phyloP scores from a whole-genome alignment of 495 filamentous ascomycete genomes.

The Pseudoneurospora amorphoporcata region DNA sequence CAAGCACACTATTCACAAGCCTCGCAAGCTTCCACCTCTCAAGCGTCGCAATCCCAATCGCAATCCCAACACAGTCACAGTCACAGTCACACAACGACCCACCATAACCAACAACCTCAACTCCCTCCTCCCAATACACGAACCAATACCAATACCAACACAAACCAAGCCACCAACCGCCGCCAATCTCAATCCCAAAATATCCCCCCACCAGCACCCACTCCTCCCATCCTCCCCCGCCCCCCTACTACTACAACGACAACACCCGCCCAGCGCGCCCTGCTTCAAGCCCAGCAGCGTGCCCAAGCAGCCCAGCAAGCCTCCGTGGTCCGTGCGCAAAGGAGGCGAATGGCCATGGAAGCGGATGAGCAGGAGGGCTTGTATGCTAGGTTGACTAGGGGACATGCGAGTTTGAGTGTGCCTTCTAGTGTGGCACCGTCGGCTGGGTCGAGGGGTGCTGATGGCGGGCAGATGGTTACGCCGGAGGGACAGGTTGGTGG shows the following conservation, averaged over 20 bases:
- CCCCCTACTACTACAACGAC: too few relatives aligned
- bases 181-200: neutral
- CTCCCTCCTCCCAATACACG: neutral
- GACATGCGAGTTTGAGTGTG: neutral
- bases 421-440: neutral
- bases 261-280: neutral
- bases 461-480: neutral
- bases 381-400: neutral
- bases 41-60: neutral
- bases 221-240: neutral
- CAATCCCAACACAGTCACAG: neutral
- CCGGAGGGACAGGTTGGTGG: neutral
- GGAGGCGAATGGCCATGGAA: neutral
- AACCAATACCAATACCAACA: neutral
- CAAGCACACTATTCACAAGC: neutral
- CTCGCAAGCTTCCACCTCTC: neutral
- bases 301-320: neutral
- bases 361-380: neutral
- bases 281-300: neutral
- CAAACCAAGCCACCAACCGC: too few relatives aligned
- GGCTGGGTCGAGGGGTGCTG: neutral
- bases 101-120: neutral
- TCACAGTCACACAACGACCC: neutral
- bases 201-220: neutral
- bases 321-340: neutral